Evolutionary conservation across 108 stramenopile genomes (phyloP), one percentile per base, ranked within the genome.

Genomic region (Skeletonema costatum): DNA sequence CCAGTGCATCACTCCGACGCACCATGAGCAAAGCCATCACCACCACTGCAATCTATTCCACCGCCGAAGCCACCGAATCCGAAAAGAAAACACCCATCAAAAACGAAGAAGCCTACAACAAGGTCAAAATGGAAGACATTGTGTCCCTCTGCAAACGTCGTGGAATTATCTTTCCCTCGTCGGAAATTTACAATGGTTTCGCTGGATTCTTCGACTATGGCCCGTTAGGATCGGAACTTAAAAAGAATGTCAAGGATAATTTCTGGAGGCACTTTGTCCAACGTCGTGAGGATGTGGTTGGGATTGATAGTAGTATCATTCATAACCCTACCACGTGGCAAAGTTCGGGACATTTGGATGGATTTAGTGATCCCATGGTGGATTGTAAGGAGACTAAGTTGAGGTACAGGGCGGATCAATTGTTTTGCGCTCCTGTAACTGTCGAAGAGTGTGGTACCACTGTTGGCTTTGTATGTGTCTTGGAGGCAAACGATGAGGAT

Each of bases 141-240:
- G 95, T 96, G 14, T 87, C 84, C 32, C 81, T 99, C 59, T 98
- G 98, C 90, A 98, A 98, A 81, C 82, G 94, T 32, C 92, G 97
- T 8, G 99, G 98, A 13, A 96, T 99, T 74, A 95, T 98, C 60
- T 98, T 98, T 81, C 96, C 91, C 8, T 97, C 97, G 3, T 89
- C 89, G 14, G 98, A 98, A 78, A 96, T 99, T 65, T 98, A 99
- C 87, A 98, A 98, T 71, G 97, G 98, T 32, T 96, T 89, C 77
- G 93, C 95, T 33, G 97, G 97, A 66, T 98, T 98, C 80, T 99
- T 93, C 85, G 99, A 99, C 85, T 99, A 97, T 76, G 99, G 99
- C 25, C 98, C 98, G 3, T 73, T 99, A 35, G 99, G 99, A 29
- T 70, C 83, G 7, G 94, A 96, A 73, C 77, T 97, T 25, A 96